Conservation (phyloP, 2,329 filamentous ascomycete genomes). For the Hirsutella thompsonii region DNA sequence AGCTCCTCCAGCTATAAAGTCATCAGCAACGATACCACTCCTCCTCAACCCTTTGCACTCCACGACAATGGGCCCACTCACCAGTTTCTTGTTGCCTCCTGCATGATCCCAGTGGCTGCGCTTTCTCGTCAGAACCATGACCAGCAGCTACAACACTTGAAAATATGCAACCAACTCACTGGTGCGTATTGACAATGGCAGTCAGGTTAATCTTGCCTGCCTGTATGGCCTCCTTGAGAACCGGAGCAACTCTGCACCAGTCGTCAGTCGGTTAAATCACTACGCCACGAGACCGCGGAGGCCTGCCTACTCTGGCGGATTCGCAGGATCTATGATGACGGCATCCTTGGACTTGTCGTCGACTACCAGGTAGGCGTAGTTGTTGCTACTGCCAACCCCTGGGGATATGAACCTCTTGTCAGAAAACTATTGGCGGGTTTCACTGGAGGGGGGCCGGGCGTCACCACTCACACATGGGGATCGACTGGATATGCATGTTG, state of each 20-base stretch:
- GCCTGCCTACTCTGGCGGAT: slow-evolving; percentile 55
- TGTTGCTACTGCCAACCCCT: slow-evolving; percentile 70
- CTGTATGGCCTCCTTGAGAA: slow-evolving; percentile 61
- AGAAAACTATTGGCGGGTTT: no score
- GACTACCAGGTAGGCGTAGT: slow-evolving; percentile 74
- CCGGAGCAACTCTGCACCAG: slow-evolving; percentile 39
- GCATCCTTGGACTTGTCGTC: slow-evolving; percentile 69
- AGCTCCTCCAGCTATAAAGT: slow-evolving; percentile 25
- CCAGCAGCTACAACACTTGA: neutral
- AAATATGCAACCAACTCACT: slow-evolving; percentile 46
- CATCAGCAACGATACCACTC: neutral
- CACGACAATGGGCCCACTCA: slow-evolving; percentile 23
- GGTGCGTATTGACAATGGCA: slow-evolving; percentile 91
- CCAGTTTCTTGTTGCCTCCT: slow-evolving; percentile 77
- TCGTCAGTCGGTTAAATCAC: slow-evolving; percentile 3
- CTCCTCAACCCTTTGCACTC: no score
- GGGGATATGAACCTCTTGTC: neutral
- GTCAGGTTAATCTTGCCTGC: slow-evolving; percentile 67
- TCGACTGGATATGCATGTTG: slow-evolving; percentile 73
- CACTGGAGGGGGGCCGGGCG: no score
- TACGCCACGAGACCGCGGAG: no score
- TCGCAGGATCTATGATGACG: slow-evolving; percentile 68
- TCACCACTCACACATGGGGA: slow-evolving; percentile 72
- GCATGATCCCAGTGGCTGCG: slow-evolving; percentile 84
- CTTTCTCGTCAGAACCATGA: slow-evolving; percentile 1